These are phyloP conservation scores for Aspergillus pseudoviridinutans DNA, from an alignment of 2,329 filamentous ascomycete genomes.

Conservation along the genomic window DNA sequence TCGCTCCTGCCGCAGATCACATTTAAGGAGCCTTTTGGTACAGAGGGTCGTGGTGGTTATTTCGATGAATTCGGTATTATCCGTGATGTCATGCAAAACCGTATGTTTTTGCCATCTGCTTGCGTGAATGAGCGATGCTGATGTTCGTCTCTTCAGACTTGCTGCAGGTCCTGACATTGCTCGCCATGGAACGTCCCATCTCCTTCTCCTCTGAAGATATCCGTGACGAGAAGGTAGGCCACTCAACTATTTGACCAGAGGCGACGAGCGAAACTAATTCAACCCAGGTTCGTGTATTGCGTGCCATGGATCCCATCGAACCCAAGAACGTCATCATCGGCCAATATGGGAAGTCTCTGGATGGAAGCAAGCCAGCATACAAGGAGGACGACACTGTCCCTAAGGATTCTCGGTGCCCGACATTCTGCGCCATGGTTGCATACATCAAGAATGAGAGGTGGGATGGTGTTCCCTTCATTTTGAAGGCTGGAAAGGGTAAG, in stretches of 20 bases:
- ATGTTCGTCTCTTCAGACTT: constrained; percentile 55
- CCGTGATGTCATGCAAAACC: constrained; percentile 99
- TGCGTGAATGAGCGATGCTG: constrained; percentile 8
- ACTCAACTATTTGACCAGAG: neutral
- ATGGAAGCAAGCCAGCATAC: constrained; percentile 94
- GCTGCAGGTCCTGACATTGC: constrained; percentile 88
- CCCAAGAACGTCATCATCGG: constrained; percentile 99
- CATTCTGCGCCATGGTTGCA: constrained; percentile 93
- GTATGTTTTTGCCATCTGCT: constrained; percentile 37
- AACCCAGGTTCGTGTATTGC: constrained; percentile 72
- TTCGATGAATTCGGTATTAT: constrained; percentile 99
- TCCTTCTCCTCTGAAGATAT: constrained; percentile 98
- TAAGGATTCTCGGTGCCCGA: constrained; percentile 94
- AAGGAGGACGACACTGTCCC: constrained; percentile 98
- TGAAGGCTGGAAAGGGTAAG: constrained; percentile 88
- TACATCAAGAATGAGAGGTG: constrained; percentile 99
- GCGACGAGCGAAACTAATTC: constrained; percentile 1
- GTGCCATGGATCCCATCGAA: constrained; percentile 89
- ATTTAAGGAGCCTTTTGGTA: constrained; percentile 99
- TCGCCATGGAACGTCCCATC: constrained; percentile 97
- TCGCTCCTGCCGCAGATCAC: constrained; percentile 59
- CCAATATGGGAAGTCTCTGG: constrained; percentile 93
- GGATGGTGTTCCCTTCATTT: constrained; percentile 98
- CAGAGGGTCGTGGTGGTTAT: constrained; percentile 94
- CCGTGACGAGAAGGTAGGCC: constrained; percentile 77